These are phyloP conservation scores for Candida maesae DNA, from an alignment of 805 yeast genomes.

Conservation along the genomic window DNA sequence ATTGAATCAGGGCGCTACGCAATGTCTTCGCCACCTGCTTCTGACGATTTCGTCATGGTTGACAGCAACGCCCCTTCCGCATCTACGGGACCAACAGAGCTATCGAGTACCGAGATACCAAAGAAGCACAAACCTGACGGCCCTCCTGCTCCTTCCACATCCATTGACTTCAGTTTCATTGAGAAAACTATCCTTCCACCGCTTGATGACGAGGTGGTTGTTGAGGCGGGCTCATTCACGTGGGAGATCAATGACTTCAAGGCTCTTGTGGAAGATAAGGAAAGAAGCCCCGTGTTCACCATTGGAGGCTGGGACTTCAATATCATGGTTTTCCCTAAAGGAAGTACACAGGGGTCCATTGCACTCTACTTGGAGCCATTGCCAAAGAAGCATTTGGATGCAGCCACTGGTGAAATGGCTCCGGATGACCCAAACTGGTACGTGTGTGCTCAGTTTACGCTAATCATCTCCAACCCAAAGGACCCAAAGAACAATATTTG, in stretches of 20 bases:
- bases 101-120: conserved; percentile 1
- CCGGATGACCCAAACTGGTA: conserved; percentile 60
- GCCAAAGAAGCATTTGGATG: conserved; percentile 25
- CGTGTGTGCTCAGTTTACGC: conserved; percentile 87
- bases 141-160: neutral
- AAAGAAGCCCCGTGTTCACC: conserved; percentile 40
- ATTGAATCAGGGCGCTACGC: neutral
- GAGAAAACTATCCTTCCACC: conserved; percentile 22
- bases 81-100: conserved; percentile 3
- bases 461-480: conserved; percentile 78
- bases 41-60: conserved; percentile 3
- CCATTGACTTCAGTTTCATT: conserved; percentile 18
- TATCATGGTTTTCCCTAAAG: conserved; percentile 72
- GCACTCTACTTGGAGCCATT: conserved; percentile 82
- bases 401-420: conserved; percentile 28
- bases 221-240: conserved; percentile 31
- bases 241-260: conserved; percentile 37
- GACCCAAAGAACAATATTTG: conserved; percentile 57
- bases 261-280: conserved; percentile 26
- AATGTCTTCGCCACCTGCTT: neutral
- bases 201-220: conserved; percentile 30
- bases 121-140: conserved; percentile 8
- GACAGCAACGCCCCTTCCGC: conserved; percentile 5
- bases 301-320: conserved; percentile 68
- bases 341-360: conserved; percentile 54